Evolutionary conservation across 2,329 filamentous ascomycete genomes (phyloP).

Genomic region (Colletotrichum sp.): DNA sequence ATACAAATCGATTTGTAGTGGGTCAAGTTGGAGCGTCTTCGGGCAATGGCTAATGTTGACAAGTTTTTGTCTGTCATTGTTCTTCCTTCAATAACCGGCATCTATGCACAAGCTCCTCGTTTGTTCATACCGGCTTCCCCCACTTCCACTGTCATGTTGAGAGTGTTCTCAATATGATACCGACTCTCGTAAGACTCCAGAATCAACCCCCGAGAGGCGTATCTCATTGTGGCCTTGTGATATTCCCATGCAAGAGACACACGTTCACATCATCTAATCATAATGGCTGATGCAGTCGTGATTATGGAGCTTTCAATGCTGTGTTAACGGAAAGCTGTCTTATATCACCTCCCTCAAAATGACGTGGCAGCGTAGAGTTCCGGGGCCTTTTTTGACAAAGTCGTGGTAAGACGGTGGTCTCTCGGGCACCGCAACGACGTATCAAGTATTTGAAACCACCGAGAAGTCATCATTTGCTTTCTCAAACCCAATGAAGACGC

Average conservation of each 20-base stretch:
- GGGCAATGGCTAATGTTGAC: neutral
- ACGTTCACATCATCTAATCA: neutral
- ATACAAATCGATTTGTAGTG: neutral
- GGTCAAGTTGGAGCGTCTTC: neutral
- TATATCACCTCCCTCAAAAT: rapidly evolving
- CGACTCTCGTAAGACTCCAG: rapidly evolving
- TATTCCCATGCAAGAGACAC: rapidly evolving
- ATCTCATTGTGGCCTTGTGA: neutral
- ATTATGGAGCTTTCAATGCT: neutral
- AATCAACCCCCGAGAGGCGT: rapidly evolving
- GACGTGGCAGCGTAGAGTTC: rapidly evolving
- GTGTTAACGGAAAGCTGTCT: neutral
- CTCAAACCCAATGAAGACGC: neutral
- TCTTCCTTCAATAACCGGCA: neutral
- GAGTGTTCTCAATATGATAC: rapidly evolving
- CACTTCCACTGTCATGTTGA: neutral
- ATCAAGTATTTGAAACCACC: rapidly evolving
- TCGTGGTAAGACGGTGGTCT: neutral
- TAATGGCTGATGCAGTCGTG: too few species aligned
- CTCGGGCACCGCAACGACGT: rapidly evolving
- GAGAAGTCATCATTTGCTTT: neutral
- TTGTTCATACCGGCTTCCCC: neutral
- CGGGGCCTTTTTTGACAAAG: rapidly evolving
- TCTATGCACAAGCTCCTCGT: neutral
- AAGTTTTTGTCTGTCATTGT: neutral